A percentile compares a stretch with the other conserved stretches of the same genome.
phyloP scores from a whole-genome alignment of 345 rosid species.

The Eucalyptus cloeziana region DNA sequence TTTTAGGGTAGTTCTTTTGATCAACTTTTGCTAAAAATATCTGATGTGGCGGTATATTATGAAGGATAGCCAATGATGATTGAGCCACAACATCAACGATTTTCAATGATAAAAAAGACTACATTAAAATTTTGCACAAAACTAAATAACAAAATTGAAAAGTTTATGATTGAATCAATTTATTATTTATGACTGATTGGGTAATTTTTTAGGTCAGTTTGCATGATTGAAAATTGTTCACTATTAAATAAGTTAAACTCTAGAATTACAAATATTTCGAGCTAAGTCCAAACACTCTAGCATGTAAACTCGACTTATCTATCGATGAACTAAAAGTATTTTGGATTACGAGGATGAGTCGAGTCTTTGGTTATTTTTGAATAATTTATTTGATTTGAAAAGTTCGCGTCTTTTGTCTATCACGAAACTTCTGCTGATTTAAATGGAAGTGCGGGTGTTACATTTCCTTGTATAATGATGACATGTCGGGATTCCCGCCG shows the following conservation, averaged over 20 bases:
- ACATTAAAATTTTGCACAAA: not conserved
- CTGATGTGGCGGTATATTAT: fast-evolving
- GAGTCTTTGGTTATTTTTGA: not conserved
- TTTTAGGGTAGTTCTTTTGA: fast-evolving
- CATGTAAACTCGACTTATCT: not conserved
- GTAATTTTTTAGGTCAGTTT: not conserved
- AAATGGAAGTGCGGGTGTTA: not conserved
- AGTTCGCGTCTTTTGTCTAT: not conserved
- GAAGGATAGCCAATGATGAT: fast-evolving
- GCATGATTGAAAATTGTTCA: not conserved
- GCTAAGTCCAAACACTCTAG: not conserved
- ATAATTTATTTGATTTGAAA: not conserved
- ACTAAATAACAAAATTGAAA: fast-evolving
- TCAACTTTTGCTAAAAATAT: not conserved
- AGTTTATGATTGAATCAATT: not conserved
- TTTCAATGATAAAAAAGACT: fast-evolving
- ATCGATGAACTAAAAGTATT: not conserved
- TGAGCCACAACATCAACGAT: fast-evolving
- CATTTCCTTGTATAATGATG: not conserved
- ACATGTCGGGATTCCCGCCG: not conserved
- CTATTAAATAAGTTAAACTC: not conserved
- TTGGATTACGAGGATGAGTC: not conserved
- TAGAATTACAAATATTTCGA: not conserved
- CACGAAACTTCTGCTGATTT: not conserved
- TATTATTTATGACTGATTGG: not conserved